Evolutionary conservation across 2,329 filamentous ascomycete genomes (phyloP), one percentile per base, ranked within the genome.

Genomic region (Colletotrichum higginsianum): DNA sequence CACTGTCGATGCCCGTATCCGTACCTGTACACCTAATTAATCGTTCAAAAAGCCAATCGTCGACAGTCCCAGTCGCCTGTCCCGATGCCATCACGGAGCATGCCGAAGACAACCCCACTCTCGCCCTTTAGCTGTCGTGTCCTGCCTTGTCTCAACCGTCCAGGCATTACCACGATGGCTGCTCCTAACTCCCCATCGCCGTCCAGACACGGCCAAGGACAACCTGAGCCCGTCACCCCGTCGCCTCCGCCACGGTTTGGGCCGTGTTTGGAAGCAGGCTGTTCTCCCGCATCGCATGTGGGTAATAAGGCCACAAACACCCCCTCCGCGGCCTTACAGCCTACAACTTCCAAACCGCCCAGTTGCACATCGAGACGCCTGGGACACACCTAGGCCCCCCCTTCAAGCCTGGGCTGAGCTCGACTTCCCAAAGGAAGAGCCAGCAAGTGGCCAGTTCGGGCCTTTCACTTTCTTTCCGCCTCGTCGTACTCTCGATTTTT

Each of bases 191-290:
- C 7, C 30, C 30, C 1, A 30, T n/a, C 13, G n/a, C 38, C 57
- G 26, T 61, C 12, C 47, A 21, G 21, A 62, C 52, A 35, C 30
- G 30, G 30, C 30, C 60, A 62, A 12, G 18, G 26, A 30, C 30
- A 30, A n/a, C 52, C n/a, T 50, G 26, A 61, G 58, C 46, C 58
- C 44, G 30, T 63, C 44, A 21, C 35, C 11, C 38, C 52, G 50
- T 52, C 44, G 57, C 67, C 56, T 67, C 53, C 56, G 64, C 50
- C 38, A 57, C 53, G 47, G 68, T 71, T 68, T 71, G 68, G 65
- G 58, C 65, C 50, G 52, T 58, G 68, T 71, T 71, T 71, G 65
- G 68, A 71, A 71, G 65, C 68, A 63, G 68, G 58, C 68, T 68
- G 57, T 30, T 44, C 58, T 68, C 52, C 52, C 52, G 68, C 58